These are phyloP conservation scores for Alternaria sp. DNA, from an alignment of 2,329 filamentous ascomycete species.

Conservation along the genomic window DNA sequence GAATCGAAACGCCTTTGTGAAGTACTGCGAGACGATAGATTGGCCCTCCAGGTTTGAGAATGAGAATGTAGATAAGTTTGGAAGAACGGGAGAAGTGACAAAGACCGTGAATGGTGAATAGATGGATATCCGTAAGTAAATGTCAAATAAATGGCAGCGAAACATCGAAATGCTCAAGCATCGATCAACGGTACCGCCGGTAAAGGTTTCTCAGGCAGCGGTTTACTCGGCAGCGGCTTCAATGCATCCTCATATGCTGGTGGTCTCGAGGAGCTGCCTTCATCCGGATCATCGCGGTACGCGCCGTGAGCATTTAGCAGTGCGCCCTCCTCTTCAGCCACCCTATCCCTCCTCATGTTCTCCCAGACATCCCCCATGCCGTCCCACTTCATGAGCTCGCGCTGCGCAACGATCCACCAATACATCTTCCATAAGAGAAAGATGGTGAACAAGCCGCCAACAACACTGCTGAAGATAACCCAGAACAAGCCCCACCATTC, in stretches of 20 bases:
- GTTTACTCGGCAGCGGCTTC: conserved; percentile 39
- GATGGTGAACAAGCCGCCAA: conserved; percentile 25
- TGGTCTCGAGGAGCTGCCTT: conserved; percentile 11
- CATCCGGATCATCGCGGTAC: conserved; percentile 36
- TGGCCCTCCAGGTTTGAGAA: background rate
- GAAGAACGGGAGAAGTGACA: no score
- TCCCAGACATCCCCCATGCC: conserved; percentile 45
- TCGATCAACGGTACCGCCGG: conserved; percentile 45
- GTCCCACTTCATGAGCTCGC: conserved; percentile 40
- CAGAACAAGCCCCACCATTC: conserved; percentile 31
- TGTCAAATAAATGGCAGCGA: background rate
- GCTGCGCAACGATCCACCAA: conserved; percentile 29
- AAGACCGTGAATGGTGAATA: background rate
- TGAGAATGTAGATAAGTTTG: background rate
- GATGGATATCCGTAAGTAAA: background rate
- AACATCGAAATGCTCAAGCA: conserved; percentile 13
- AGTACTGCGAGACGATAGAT: background rate
- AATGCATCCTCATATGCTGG: conserved; percentile 10
- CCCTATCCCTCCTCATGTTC: conserved; percentile 29
- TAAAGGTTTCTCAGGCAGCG: conserved; percentile 44
- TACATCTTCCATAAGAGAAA: conserved; percentile 27
- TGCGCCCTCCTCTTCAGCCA: conserved; percentile 31
- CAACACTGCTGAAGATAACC: conserved; percentile 23
- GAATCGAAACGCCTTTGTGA: background rate
- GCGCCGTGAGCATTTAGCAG: conserved; percentile 20